Evolutionary conservation across 228 moss, liverwort and hornwort species (phyloP).

Genomic region (Sphagnum fallax): DNA sequence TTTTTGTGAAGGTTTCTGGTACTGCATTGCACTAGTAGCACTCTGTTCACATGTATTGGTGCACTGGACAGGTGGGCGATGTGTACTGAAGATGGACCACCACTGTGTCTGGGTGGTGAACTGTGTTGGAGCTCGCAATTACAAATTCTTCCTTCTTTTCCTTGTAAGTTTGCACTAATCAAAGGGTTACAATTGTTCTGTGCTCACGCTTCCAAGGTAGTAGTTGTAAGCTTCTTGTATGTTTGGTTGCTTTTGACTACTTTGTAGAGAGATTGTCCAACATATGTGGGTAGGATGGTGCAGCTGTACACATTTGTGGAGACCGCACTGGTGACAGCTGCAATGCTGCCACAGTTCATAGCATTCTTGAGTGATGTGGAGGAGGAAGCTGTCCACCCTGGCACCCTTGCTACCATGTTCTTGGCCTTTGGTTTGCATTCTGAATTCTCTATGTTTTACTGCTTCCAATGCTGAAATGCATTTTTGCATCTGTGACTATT

Average conservation of each 20-base stretch:
- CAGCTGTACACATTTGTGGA: constrained; percentile 57
- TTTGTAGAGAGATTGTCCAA: too few species aligned
- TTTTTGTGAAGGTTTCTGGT: too few species aligned
- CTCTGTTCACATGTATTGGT: too few species aligned
- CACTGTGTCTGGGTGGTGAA: constrained; percentile 99
- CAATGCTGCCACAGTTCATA: constrained; percentile 52
- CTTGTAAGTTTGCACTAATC: constrained; percentile 30
- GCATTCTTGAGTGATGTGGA: constrained; percentile 53
- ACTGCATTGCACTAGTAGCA: too few species aligned
- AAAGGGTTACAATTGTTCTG: neutral
- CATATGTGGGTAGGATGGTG: neutral
- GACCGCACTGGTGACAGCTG: constrained; percentile 38
- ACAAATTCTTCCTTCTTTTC: constrained; percentile 90
- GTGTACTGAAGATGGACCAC: constrained; percentile 99
- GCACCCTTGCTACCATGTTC: constrained; percentile 46
- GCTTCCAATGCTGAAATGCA: too few species aligned
- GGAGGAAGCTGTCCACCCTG: constrained; percentile 36
- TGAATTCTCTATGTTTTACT: neutral
- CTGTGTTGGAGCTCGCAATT: constrained; percentile 96
- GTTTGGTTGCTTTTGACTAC: too few species aligned
- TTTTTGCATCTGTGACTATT: too few species aligned
- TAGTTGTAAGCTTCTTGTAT: too few species aligned
- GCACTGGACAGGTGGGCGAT: constrained; percentile 49
- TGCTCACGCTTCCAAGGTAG: too few species aligned
- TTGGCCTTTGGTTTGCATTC: constrained; percentile 33